These are phyloP conservation scores for Parastagonospora avenae DNA, from an alignment of 2,329 filamentous ascomycete species.

Conservation along the genomic window DNA sequence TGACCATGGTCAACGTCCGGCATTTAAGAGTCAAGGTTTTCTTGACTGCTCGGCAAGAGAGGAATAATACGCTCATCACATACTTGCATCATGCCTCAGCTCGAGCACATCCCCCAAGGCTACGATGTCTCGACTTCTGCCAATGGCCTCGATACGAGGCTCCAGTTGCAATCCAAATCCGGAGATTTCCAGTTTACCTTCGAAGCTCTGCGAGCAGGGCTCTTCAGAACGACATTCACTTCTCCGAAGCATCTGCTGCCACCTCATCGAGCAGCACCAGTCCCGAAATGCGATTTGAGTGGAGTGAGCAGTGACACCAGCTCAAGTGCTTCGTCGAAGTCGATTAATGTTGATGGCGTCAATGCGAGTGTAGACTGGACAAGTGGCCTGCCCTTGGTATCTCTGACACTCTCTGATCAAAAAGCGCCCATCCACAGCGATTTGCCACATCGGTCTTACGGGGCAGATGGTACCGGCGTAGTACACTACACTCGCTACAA, in stretches of 20 bases:
- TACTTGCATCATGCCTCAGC: slow-evolving; percentile 53
- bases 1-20: no score
- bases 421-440: slow-evolving; percentile 65
- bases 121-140: slow-evolving; percentile 33
- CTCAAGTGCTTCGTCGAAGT: slow-evolving; percentile 43
- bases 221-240: slow-evolving; percentile 72
- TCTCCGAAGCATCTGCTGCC: slow-evolving; percentile 66
- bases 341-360: slow-evolving; percentile 56
- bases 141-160: slow-evolving; percentile 22
- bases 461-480: slow-evolving; percentile 64
- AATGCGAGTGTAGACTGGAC: slow-evolving; percentile 65
- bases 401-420: slow-evolving; percentile 58
- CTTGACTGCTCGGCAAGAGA: background rate
- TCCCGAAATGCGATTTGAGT: slow-evolving; percentile 49
- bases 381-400: slow-evolving; percentile 60
- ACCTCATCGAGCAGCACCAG: slow-evolving; percentile 65
- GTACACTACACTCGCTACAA: slow-evolving; percentile 70
- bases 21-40: background rate
- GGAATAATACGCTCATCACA: background rate
- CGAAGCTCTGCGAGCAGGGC: slow-evolving; percentile 64
- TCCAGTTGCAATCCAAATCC: slow-evolving; percentile 53
- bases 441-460: slow-evolving; percentile 69
- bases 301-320: slow-evolving; percentile 35
- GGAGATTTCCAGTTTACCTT: slow-evolving; percentile 64
- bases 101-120: slow-evolving; percentile 51